Percentiles rank a stretch among this genome's conserved stretches.
phyloP scores from a whole-genome alignment of 176 grass and related monocot species.

The Oryza meyeriana region DNA sequence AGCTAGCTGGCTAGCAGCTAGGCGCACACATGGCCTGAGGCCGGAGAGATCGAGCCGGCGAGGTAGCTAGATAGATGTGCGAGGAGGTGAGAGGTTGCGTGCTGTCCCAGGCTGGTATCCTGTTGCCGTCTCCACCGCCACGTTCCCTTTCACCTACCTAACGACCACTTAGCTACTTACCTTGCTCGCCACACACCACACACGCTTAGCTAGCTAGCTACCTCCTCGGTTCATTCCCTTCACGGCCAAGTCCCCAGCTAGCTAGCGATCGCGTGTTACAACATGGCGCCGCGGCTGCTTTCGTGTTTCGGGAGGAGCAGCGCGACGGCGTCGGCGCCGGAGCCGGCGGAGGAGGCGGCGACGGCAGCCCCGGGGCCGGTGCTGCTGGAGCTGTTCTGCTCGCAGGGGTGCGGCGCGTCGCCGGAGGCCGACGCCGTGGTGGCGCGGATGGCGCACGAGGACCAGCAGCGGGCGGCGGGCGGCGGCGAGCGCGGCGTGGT shows the following conservation, averaged over 20 bases:
- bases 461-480: background rate
- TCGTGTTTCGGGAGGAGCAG: slow-evolving; percentile 59
- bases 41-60: background rate
- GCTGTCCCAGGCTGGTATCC: slow-evolving; percentile 51
- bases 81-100: background rate
- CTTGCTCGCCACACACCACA: slow-evolving; percentile 13
- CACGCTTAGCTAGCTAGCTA: background rate
- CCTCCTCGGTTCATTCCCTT: background rate
- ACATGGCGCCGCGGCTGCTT: slow-evolving; percentile 62
- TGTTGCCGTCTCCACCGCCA: slow-evolving; percentile 55
- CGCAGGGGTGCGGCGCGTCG: slow-evolving; percentile 74
- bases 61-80: background rate
- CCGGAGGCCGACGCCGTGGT: slow-evolving; percentile 72
- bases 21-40: slow-evolving; percentile 2
- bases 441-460: slow-evolving; percentile 50
- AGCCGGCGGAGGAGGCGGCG: background rate
- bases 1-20: background rate
- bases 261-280: background rate
- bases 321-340: slow-evolving; percentile 39
- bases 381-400: slow-evolving; percentile 90
- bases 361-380: slow-evolving; percentile 42
- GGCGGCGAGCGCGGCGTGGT: slow-evolving; percentile 36
- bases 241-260: background rate
- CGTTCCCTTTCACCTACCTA: slow-evolving; percentile 32
- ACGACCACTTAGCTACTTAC: slow-evolving; percentile 22